Evolutionary conservation across 495 filamentous ascomycete genomes (phyloP).

Genomic region (Penicillium goetzii): DNA sequence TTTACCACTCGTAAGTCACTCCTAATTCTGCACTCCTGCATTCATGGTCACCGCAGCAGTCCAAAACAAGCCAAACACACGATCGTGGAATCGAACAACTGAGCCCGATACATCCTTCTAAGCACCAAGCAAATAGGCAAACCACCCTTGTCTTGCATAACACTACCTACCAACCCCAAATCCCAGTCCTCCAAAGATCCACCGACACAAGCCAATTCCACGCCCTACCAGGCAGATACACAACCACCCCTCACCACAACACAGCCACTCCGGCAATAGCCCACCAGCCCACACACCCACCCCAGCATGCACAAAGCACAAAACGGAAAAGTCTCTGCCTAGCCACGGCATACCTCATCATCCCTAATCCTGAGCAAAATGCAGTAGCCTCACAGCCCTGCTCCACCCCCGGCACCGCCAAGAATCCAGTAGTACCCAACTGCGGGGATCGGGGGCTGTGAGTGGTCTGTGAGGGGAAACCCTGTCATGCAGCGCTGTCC

Average conservation of each 20-base stretch:
- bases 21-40: too few relatives aligned
- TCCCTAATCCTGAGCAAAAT: background rate
- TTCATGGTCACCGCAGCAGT: too few relatives aligned
- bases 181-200: background rate
- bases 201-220: background rate
- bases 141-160: background rate
- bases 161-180: background rate
- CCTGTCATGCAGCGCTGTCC: background rate
- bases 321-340: slow-evolving; percentile 9
- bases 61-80: too few relatives aligned
- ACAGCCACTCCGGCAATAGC: slow-evolving; percentile 2
- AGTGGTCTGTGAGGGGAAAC: background rate
- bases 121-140: background rate
- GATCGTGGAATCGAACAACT: too few relatives aligned
- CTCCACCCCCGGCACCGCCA: background rate
- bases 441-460: slow-evolving; percentile 5
- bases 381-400: background rate
- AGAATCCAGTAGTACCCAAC: background rate
- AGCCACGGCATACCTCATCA: slow-evolving; percentile 1
- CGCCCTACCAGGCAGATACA: background rate
- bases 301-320: background rate
- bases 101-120: too few relatives aligned
- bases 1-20: too few relatives aligned
- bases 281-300: background rate
- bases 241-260: background rate